Evolutionary conservation across 768 basidiomycete genomes (phyloP), one percentile per base, ranked within the genome.

Genomic region (Boletus tylopilopsis): DNA sequence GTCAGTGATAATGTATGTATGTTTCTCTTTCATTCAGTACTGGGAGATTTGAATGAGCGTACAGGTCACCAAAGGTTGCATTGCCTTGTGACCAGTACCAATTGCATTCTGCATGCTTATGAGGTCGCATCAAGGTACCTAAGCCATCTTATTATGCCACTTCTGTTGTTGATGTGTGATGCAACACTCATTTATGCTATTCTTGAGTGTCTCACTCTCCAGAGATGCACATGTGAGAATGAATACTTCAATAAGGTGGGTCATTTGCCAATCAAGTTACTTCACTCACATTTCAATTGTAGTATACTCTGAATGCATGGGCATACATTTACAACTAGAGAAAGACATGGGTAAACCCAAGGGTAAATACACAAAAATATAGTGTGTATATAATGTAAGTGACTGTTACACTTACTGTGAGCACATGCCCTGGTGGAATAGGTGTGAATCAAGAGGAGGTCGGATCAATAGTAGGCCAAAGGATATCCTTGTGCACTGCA

Each of bases 131-230:
- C 84, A 34, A 85, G 81, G 67, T 96, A 89, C 63, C 76, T 97
- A 22, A 82, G 91, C 68, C 79, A 83, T 33, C 73, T 98, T 33
- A 85, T 98, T 55, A 86, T 84, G 7, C 90, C 88, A 2, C 97
- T 97, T 69, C 94, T 95, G 2, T 93, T 93, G 15, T 73, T 99
- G 42, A 88, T 96, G 81, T 98, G 95, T 68, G 87, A 94, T 60
- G 80, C 85, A 4, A 76, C 84, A 10, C 77, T 98, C 12, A 88
- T 98, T 6, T 93, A 87, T 56, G 82, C 90, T 33, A 87, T 97
- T 41, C 75, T 98, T 33, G 95, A 99, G 61, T 85, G 91, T 38
- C 75, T 99, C 51, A 97, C 96, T 0, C 74, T 97, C 9, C 72
- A 98, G 54, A 82, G 93, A 51, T 79, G 84, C 41, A 84, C 92